A percentile compares a stretch with the other conserved stretches of the same genome.
These are phyloP conservation scores for Globisporangium apiculatum DNA, from an alignment of 352 stramenopile species.

Conservation along the genomic window DNA sequence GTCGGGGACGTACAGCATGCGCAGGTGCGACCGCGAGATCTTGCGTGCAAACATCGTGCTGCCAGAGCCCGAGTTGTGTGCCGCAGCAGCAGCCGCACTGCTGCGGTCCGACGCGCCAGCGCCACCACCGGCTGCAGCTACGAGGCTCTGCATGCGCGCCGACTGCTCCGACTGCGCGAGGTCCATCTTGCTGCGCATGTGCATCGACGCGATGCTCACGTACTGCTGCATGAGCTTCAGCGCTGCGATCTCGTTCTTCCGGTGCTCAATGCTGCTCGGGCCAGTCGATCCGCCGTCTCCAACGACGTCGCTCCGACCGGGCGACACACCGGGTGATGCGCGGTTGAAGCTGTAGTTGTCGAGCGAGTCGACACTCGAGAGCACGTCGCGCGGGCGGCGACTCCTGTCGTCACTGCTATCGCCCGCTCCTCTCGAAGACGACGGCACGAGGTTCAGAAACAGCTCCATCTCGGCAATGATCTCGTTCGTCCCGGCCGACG, in stretches of 20 bases:
- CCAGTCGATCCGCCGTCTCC: neutral
- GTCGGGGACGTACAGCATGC: conserved; percentile 53
- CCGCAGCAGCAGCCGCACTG: conserved; percentile 12
- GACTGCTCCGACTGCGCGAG: conserved; percentile 75
- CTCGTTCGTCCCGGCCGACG: conserved; percentile 35
- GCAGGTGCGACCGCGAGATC: conserved; percentile 48
- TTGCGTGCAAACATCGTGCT: conserved; percentile 45
- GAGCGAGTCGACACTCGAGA: conserved; percentile 65
- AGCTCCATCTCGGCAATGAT: conserved; percentile 51
- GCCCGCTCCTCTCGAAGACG: neutral
- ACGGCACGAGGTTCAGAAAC: conserved; percentile 20
- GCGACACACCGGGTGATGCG: conserved; percentile 1
- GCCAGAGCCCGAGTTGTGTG: neutral
- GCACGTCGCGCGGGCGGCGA: conserved; percentile 29
- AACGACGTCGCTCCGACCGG: neutral
- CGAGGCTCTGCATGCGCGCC: conserved; percentile 49
- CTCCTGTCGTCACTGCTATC: conserved; percentile 19
- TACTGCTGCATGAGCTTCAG: conserved; percentile 87
- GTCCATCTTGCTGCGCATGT: conserved; percentile 88
- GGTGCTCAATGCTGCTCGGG: conserved; percentile 45
- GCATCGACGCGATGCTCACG: conserved; percentile 80
- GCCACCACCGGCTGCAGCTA: conserved; percentile 1
- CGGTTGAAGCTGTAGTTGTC: conserved; percentile 42
- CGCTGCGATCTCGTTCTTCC: conserved; percentile 70
- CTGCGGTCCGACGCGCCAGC: conserved; percentile 19